Conservation (phyloP, 805 yeast species). For the Cyberlindnera petersonii region DNA sequence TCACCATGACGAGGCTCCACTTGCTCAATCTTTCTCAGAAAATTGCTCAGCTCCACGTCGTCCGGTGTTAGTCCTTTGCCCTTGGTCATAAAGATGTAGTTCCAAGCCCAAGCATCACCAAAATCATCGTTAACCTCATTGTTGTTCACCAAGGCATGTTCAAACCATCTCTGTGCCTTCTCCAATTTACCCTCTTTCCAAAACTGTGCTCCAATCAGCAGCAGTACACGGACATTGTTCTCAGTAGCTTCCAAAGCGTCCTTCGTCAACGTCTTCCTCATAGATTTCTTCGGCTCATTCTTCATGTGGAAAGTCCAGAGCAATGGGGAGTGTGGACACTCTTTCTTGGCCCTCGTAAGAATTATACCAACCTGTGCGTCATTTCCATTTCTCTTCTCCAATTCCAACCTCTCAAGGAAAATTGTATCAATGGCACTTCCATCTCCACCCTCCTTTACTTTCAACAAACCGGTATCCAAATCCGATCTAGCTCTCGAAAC, state of each 20-base stretch:
- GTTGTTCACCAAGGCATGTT: conserved; percentile 56
- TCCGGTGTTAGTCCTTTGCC: conserved; percentile 22
- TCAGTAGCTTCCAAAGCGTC: conserved; percentile 69
- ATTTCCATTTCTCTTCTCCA: conserved; percentile 54
- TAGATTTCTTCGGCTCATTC: conserved; percentile 41
- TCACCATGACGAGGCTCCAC: conserved; percentile 62
- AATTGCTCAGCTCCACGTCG: conserved; percentile 32
- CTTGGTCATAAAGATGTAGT: conserved; percentile 41
- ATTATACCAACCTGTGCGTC: conserved; percentile 48
- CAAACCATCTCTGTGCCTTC: conserved; percentile 72
- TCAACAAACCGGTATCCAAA: conserved; percentile 60
- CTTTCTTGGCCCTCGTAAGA: conserved; percentile 54
- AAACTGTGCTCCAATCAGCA: conserved; percentile 63
- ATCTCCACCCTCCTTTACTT: conserved; percentile 2
- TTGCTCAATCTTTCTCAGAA: conserved; percentile 35
- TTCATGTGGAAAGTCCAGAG: conserved; percentile 65
- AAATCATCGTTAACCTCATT: conserved; percentile 50
- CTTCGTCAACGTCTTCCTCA: conserved; percentile 53
- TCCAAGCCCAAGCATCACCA: conserved; percentile 81
- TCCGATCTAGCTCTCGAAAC: conserved; percentile 63
- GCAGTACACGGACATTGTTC: conserved; percentile 54
- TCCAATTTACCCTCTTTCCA: conserved; percentile 59
- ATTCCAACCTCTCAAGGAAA: conserved; percentile 52
- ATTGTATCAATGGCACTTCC: conserved; percentile 48
- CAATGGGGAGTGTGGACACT: conserved; percentile 52